Percentiles rank a stretch among this genome's conserved stretches.
phyloP scores from a whole-genome alignment of 2,329 filamentous ascomycete species.

The Fusarium nematophilum region DNA sequence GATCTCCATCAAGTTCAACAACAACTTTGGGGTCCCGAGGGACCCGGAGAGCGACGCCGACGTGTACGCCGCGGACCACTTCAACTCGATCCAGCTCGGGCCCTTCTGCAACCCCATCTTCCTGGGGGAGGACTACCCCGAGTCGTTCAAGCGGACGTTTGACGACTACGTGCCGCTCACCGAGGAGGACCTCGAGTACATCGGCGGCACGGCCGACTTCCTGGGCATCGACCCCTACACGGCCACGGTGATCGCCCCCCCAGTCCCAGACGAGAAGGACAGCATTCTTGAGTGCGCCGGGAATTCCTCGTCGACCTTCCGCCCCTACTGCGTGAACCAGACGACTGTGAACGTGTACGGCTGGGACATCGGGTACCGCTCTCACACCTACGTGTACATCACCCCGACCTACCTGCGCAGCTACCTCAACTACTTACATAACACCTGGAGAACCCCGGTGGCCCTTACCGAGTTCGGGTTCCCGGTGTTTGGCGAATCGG shows the following conservation, averaged over 20 bases:
- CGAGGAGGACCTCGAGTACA: slow-evolving; percentile 58
- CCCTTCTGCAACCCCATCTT: slow-evolving; percentile 65
- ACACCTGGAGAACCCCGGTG: slow-evolving; percentile 64
- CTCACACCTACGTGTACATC: slow-evolving; percentile 67
- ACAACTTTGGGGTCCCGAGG: slow-evolving; percentile 62
- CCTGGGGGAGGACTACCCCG: slow-evolving; percentile 62
- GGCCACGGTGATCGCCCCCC: slow-evolving; percentile 63
- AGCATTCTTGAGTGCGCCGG: slow-evolving; percentile 61
- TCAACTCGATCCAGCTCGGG: slow-evolving; percentile 60
- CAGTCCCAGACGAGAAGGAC: slow-evolving; percentile 45
- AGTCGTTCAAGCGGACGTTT: slow-evolving; percentile 57
- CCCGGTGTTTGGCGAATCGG: slow-evolving; percentile 61
- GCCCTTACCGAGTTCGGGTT: slow-evolving; percentile 68
- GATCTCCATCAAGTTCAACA: slow-evolving; percentile 61
- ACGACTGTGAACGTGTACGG: slow-evolving; percentile 59
- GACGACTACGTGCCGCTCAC: slow-evolving; percentile 60
- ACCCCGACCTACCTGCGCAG: slow-evolving; percentile 68
- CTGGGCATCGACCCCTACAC: slow-evolving; percentile 70
- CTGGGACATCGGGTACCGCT: slow-evolving; percentile 69
- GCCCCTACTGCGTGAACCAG: slow-evolving; percentile 65
- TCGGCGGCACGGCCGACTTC: slow-evolving; percentile 65
- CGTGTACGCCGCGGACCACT: slow-evolving; percentile 58
- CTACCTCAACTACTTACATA: slow-evolving; percentile 68
- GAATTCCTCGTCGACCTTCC: slow-evolving; percentile 57
- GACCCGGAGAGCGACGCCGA: slow-evolving; percentile 54